Evolutionary conservation across 148 eudicot genomes (phyloP).

Genomic region (Chenopodium album): DNA sequence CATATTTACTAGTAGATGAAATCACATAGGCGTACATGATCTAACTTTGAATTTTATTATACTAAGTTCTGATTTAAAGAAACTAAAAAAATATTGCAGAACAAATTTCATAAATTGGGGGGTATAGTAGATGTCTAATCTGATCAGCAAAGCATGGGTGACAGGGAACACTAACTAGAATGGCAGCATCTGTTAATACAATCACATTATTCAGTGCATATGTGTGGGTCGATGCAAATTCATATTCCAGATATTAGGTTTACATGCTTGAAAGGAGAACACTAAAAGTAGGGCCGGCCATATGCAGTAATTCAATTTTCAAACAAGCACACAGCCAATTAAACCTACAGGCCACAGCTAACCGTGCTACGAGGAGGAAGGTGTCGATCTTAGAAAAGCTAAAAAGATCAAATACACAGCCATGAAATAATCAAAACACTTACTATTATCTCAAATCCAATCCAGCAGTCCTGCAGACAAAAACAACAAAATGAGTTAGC

Average conservation of each 20-base stretch:
- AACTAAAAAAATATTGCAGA: not conserved
- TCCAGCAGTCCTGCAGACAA: slow-evolving; percentile 45
- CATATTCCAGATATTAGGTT: not conserved
- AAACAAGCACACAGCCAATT: too few species aligned
- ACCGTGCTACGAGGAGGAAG: too few species aligned
- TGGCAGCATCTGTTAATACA: too few species aligned
- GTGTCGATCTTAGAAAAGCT: not conserved
- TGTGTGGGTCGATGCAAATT: too few species aligned
- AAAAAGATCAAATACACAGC: not conserved
- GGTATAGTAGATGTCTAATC: too few species aligned
- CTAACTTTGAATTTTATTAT: not conserved
- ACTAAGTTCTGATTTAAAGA: not conserved
- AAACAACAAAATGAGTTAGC: not conserved
- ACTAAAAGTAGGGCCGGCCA: not conserved
- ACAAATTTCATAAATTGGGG: not conserved
- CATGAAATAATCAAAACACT: slow-evolving; percentile 31
- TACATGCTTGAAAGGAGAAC: not conserved
- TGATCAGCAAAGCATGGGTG: too few species aligned
- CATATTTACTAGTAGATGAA: not conserved
- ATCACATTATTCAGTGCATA: too few species aligned
- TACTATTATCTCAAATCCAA: slow-evolving; percentile 78
- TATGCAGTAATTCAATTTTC: not conserved
- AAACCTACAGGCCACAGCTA: not conserved
- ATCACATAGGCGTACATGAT: not conserved
- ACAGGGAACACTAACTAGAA: too few species aligned